Conservation (phyloP, 75 land plant species). For the Larix kaempferi region DNA sequence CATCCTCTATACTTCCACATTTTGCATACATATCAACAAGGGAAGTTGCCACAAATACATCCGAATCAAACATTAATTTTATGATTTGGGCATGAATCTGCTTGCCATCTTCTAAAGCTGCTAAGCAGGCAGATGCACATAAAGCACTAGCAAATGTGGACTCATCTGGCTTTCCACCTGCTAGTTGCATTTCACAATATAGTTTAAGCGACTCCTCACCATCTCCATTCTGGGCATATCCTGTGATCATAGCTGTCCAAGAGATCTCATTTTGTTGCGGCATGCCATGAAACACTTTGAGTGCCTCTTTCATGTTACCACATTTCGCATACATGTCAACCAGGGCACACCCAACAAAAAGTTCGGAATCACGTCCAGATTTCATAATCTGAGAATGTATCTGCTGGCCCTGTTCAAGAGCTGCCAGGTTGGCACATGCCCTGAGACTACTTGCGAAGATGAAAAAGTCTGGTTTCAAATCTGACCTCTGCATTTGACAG, state of each 20-base stretch:
- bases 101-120: constrained; percentile 25
- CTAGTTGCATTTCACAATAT: constrained; percentile 16
- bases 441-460: constrained; percentile 24
- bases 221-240: constrained; percentile 37
- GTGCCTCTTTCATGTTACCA: constrained; percentile 39
- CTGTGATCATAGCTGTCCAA: constrained; percentile 52
- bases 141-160: constrained; percentile 42
- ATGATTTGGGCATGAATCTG: constrained; percentile 22
- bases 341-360: constrained; percentile 40
- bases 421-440: constrained; percentile 47
- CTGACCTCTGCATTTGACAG: constrained; percentile 20
- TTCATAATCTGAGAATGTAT: constrained; percentile 33
- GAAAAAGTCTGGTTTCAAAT: constrained; percentile 30
- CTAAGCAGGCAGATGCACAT: constrained; percentile 29
- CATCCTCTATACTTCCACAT: constrained; percentile 34
- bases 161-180: constrained; percentile 22
- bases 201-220: constrained; percentile 26
- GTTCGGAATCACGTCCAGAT: constrained; percentile 24
- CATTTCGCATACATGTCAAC: constrained; percentile 57
- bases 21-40: constrained; percentile 68
- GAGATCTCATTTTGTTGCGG: constrained; percentile 29
- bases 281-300: constrained; percentile 48
- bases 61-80: background rate
- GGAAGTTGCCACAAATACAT: background rate
- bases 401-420: constrained; percentile 34